Evolutionary conservation across 306 rosid species (phyloP), one percentile per base, ranked within the genome.

Genomic region (Pterocarpus santalinus): DNA sequence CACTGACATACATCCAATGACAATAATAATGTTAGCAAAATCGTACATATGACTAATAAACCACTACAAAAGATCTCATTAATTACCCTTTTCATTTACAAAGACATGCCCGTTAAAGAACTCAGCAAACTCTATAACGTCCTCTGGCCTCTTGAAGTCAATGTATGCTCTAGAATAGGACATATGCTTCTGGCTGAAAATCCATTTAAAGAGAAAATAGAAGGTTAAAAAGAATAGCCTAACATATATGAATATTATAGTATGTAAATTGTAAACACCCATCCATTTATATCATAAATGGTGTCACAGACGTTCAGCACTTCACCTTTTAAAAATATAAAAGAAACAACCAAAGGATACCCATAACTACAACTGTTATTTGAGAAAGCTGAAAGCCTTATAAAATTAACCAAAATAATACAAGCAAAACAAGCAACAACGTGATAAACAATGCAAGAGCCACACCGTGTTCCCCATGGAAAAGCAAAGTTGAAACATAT

Each of bases 131-230:
- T 89, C 88, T 46, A 92, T n/a, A 82, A 92, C 97, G 62, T 92
- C 97, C 61, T 90, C 92, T n/a, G 92, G 88, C 71, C 63, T 86
- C 79, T 89, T 90, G 84, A 92, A 90, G 86, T 90, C 87, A 83
- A 92, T 72, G 85, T 90, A 92, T 33, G 97, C 97, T 86, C 92
- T 90, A 64, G 92, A 92, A 87, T 81, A 87, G n/a, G 89, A 85
- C 4, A 57, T 55, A 81, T 83, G 77, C 83, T 90, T 90, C 78
- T 79, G 86, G 84, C 97, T 92, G 91, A 84, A 90, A 83, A 74
- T 58, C 32, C 62, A 78, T 80, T 79, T 63, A 75, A 77, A 66
- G 46, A 17, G 11, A 85, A 38, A 57, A 56, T 2, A 46, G 68
- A 35, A 58, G n/a, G 69, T 39, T 44, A 32, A 39, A 67, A 65